A percentile compares a stretch with the other conserved stretches of the same genome.
phyloP scores from a whole-genome alignment of 139 green algal genomes.

The Coelastrella sp. region DNA sequence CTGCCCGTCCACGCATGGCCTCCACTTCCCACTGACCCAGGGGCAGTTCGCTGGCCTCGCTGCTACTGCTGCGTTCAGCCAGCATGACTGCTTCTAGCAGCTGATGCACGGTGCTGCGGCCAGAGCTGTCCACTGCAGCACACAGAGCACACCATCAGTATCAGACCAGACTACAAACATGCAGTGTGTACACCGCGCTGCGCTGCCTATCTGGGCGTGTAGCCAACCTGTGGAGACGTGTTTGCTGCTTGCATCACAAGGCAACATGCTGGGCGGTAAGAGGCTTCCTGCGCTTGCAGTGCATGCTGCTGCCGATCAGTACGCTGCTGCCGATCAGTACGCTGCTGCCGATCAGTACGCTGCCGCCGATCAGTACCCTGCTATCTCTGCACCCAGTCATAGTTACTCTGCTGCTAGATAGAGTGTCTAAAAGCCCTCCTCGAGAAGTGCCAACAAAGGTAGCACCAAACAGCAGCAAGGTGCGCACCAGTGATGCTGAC shows the following conservation, averaged over 20 bases:
- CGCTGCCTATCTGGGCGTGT: no score
- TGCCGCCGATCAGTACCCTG: no score
- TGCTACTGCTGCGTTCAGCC: slow-evolving; percentile 52
- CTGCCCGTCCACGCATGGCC: slow-evolving; percentile 46
- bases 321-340: no score
- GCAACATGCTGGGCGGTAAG: no score
- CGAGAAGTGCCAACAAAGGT: neutral
- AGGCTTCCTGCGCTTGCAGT: no score
- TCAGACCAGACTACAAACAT: neutral
- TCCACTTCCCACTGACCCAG: slow-evolving; percentile 76
- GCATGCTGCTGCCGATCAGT: no score
- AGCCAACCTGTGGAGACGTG: no score
- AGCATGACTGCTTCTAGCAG: slow-evolving; percentile 52
- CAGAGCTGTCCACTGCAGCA: slow-evolving; percentile 48
- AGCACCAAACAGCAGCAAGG: neutral
- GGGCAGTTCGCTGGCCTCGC: slow-evolving; percentile 57
- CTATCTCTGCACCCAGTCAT: no score
- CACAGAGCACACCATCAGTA: neutral
- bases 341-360: no score
- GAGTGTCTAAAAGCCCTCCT: no score
- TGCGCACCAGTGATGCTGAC: slow-evolving; percentile 51
- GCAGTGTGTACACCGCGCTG: neutral
- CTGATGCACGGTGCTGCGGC: slow-evolving; percentile 39
- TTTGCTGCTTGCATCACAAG: no score
- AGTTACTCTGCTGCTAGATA: no score